phyloP scores from a whole-genome alignment of 2,329 filamentous ascomycete species.

The Beauveria varroae region DNA sequence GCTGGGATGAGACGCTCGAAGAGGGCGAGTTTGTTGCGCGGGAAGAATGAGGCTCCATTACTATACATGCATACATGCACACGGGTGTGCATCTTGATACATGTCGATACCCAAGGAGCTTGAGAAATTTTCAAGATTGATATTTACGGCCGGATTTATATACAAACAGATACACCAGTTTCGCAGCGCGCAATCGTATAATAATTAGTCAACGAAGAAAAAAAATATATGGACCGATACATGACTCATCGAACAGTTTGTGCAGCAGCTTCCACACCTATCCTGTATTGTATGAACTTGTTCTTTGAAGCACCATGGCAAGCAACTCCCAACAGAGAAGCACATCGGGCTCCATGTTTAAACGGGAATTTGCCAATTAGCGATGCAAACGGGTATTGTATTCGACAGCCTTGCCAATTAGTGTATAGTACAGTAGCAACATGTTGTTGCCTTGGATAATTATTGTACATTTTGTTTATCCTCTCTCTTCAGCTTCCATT shows the following conservation, averaged over 20 bases:
- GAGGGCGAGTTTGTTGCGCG: slow-evolving; percentile 42
- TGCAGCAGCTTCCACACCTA: background rate
- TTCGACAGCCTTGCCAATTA: background rate
- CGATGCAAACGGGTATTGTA: slow-evolving; percentile 3
- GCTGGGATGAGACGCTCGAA: slow-evolving; percentile 75
- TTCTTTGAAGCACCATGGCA: too few relatives aligned
- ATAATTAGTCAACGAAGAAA: background rate
- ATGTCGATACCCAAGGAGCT: slow-evolving; percentile 23
- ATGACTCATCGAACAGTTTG: background rate
- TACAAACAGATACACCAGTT: background rate
- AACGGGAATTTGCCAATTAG: background rate
- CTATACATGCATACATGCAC: background rate
- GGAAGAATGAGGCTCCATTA: slow-evolving; percentile 18
- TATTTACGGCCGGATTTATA: slow-evolving; percentile 2
- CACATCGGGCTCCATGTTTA: background rate
- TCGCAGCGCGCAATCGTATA: background rate
- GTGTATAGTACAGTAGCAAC: slow-evolving; percentile 7
- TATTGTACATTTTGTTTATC: background rate
- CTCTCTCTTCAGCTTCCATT: background rate
- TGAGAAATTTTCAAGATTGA: background rate
- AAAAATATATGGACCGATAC: background rate
- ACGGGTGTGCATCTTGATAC: background rate
- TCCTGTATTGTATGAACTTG: background rate
- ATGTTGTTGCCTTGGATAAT: background rate
- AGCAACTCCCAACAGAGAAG: background rate